Conservation (phyloP, 441 rosid genomes). For the Eutrema salsugineum region DNA sequence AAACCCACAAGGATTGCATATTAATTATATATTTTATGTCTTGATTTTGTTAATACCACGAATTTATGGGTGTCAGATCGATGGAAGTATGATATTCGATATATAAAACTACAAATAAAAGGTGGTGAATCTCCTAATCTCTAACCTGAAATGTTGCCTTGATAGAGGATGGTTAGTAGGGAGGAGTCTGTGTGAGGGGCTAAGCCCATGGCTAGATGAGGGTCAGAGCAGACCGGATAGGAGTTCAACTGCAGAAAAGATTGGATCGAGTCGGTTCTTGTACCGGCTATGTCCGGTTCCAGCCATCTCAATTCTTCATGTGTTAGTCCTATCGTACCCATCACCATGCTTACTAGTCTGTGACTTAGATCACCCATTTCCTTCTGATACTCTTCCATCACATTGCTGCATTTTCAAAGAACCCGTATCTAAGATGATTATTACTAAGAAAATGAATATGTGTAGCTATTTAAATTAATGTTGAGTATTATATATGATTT, state of each 20-base stretch:
- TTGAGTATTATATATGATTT: background rate
- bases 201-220: slow-evolving; percentile 54
- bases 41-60: background rate
- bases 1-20: background rate
- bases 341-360: slow-evolving; percentile 28
- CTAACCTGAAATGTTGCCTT: slow-evolving; percentile 34
- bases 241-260: slow-evolving; percentile 54
- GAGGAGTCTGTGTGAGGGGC: slow-evolving; percentile 52
- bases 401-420: slow-evolving; percentile 34
- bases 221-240: slow-evolving; percentile 62
- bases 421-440: background rate
- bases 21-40: background rate
- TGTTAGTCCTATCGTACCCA: slow-evolving; percentile 30
- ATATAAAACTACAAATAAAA: slow-evolving; percentile 1
- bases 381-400: slow-evolving; percentile 43
- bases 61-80: background rate
- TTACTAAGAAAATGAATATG: no score
- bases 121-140: background rate
- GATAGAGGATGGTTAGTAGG: slow-evolving; percentile 44
- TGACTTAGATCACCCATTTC: slow-evolving; percentile 30
- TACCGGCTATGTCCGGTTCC: slow-evolving; percentile 20
- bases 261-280: slow-evolving; percentile 15
- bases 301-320: slow-evolving; percentile 24
- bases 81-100: background rate
- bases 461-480: background rate